phyloP scores from a whole-genome alignment of 352 stramenopile species.

The Phytophthora sojae region DNA sequence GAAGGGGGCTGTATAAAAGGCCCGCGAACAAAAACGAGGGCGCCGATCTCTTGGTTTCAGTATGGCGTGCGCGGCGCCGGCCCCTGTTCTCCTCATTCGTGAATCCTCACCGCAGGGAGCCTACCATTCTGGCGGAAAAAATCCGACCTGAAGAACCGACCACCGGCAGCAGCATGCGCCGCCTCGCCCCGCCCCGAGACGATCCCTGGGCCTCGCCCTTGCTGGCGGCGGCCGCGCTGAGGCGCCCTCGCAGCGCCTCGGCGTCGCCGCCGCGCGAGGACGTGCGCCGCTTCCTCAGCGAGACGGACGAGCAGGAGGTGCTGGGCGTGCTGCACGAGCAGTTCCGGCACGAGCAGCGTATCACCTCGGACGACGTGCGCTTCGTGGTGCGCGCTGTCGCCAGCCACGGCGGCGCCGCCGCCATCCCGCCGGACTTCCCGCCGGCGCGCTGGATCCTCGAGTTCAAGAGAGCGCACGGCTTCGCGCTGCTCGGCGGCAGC shows the following conservation, averaged over 20 bases:
- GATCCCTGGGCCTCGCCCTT: background rate
- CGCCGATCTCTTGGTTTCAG: background rate
- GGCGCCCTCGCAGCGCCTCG: background rate
- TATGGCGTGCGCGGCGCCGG: background rate
- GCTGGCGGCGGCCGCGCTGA: background rate
- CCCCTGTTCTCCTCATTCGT: background rate
- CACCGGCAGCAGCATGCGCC: background rate
- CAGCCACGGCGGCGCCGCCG: slow-evolving; percentile 38
- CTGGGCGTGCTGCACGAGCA: slow-evolving; percentile 59
- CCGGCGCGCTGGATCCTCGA: slow-evolving; percentile 53
- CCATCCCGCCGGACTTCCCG: slow-evolving; percentile 57
- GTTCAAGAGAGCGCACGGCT: slow-evolving; percentile 57
- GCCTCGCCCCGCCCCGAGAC: background rate
- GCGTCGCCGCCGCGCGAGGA: background rate
- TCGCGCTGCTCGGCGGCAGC: slow-evolving; percentile 20
- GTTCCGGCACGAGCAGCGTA: slow-evolving; percentile 51
- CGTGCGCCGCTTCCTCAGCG: slow-evolving; percentile 36
- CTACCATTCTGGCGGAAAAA: background rate
- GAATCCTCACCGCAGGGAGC: background rate
- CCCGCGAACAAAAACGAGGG: background rate
- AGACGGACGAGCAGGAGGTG: slow-evolving; percentile 50
- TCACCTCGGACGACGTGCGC: slow-evolving; percentile 69
- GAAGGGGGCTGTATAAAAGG: slow-evolving; percentile 3
- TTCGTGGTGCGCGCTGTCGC: slow-evolving; percentile 61
- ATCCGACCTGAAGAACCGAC: slow-evolving; percentile 2